phyloP scores from a whole-genome alignment of 2,329 filamentous ascomycete genomes.

The Trichoderma semiorbis region DNA sequence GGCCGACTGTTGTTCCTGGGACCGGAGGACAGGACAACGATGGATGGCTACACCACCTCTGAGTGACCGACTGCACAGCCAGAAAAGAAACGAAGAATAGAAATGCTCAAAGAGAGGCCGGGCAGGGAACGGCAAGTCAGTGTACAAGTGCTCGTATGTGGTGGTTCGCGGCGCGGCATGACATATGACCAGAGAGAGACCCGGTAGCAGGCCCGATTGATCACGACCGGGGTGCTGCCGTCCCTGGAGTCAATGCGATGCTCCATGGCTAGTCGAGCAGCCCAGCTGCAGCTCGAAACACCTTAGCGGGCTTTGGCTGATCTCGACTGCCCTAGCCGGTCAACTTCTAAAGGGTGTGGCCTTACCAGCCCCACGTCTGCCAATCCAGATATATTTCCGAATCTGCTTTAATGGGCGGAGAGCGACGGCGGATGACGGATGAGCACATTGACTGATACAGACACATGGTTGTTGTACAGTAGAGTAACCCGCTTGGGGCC shows the following conservation, averaged over 20 bases:
- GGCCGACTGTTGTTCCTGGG: not conserved
- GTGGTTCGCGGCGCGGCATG: constrained; percentile 20
- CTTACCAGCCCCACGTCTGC: constrained; percentile 36
- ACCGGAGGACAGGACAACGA: not conserved
- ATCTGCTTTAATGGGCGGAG: constrained; percentile 45
- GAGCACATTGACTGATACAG: constrained; percentile 32
- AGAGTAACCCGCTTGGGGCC: constrained; percentile 28
- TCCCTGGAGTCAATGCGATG: constrained; percentile 16
- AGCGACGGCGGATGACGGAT: constrained; percentile 41
- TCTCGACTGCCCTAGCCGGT: constrained; percentile 33
- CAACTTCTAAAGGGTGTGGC: constrained; percentile 19
- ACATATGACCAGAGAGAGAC: constrained; percentile 19
- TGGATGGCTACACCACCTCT: not conserved
- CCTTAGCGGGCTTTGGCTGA: constrained; percentile 40
- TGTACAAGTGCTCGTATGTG: not conserved
- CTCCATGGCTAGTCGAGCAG: constrained; percentile 17
- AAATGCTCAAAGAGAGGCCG: not conserved
- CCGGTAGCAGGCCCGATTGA: constrained; percentile 21
- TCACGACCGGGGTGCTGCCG: constrained; percentile 17
- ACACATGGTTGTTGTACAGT: constrained; percentile 28
- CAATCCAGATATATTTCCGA: constrained; percentile 46
- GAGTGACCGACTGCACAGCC: not conserved
- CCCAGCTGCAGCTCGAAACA: constrained; percentile 40
- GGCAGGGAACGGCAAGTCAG: not conserved
- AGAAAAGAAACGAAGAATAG: not conserved